phyloP scores from a whole-genome alignment of 2,329 filamentous ascomycete genomes.

The Trichoderma atroviride region DNA sequence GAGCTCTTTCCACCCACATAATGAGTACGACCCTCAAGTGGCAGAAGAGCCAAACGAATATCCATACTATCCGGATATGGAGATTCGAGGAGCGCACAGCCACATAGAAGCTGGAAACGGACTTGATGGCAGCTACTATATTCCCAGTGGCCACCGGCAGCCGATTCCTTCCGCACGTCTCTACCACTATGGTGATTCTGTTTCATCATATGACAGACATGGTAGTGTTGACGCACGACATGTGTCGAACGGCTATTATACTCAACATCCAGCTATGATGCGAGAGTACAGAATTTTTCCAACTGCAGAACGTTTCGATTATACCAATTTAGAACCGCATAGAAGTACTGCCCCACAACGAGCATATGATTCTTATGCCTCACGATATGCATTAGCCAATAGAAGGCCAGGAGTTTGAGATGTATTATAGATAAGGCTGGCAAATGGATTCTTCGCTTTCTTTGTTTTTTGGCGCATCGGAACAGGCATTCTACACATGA shows the following conservation, averaged over 20 bases:
- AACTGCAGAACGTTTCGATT: conserved; percentile 30
- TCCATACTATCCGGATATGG: conserved; percentile 7
- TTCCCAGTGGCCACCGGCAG: neutral
- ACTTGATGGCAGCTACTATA: neutral
- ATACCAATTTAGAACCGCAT: conserved; percentile 22
- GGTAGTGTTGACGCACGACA: conserved; percentile 52
- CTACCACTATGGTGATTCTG: conserved; percentile 4
- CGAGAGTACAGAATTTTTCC: conserved; percentile 35
- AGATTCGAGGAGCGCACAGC: neutral
- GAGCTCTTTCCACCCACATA: neutral
- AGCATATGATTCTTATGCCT: conserved; percentile 49
- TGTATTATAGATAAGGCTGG: neutral
- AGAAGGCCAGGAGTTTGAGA: neutral
- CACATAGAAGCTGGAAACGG: neutral
- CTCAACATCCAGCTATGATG: conserved; percentile 46
- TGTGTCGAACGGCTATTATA: conserved; percentile 50
- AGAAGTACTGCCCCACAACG: neutral
- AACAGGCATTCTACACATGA: neutral
- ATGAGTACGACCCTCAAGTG: neutral
- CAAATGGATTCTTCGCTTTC: neutral
- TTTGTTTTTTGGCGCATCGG: neutral
- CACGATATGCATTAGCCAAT: conserved; percentile 42
- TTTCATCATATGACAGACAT: conserved; percentile 39
- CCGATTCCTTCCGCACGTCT: neutral
- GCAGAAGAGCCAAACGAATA: neutral